Evolutionary conservation across 2,329 filamentous ascomycete genomes (phyloP), one percentile per base, ranked within the genome.

Genomic region (Talaromyces rugulosus): DNA sequence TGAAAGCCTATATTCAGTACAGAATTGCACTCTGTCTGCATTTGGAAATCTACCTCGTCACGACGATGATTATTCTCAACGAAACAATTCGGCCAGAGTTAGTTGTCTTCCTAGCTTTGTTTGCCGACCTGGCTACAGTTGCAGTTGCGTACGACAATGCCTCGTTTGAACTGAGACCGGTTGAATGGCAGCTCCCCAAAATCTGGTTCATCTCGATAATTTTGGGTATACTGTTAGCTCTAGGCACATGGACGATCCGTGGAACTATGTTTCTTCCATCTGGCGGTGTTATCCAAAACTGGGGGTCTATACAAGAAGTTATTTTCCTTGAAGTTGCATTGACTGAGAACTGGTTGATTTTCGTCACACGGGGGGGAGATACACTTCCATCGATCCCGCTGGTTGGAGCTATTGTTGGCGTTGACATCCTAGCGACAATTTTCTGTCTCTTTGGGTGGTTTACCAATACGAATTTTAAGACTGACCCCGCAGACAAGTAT

Each of bases 261-360:
- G 89, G 87, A 34, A 83, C 87, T 23, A 80, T 92, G 74, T 91
- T 87, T 81, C 78, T 91, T 16, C 81, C 82, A 57, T 85, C 83
- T 68, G 89, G 89, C 66, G 89, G 89, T 77, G 81, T 92, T 68
- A 85, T 92, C 66, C 84, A 91, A 75, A 89, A 89, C 77, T 91
- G 85, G 73, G 89, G 89, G 66, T 87, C 86, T 61, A 83, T 91
- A 64, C 89, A 92, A 77, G 88, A 90, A 73, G 87, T 92, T 53
- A 81, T 96, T 71, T 96, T 96, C 86, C 86, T 96, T 52, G 87
- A 96, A 81, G 89, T 96, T 74, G 93, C 91, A 7, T 86, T 96
- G 60, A 94, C 92, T 64, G 92, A 96, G 84, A 96, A 96, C 82
- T 96, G 92, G 92, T 87, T 96, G 58, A 96, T 96, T 77, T 96